Base-by-base conservation (phyloP, 257 asterid genomes). In the Gentiana straminea region DNA sequence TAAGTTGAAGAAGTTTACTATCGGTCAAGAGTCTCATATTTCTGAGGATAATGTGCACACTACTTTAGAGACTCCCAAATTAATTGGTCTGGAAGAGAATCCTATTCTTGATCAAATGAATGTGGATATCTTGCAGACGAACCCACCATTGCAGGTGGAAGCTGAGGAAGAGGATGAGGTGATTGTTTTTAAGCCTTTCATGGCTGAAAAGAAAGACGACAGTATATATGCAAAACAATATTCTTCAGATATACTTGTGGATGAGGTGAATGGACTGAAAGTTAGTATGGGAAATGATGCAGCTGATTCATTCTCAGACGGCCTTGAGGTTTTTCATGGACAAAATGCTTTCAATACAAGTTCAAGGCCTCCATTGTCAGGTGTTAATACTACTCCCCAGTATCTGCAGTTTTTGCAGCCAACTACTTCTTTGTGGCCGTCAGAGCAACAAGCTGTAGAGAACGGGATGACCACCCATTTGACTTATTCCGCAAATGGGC, bases 101-200 rank as follows among this genome's bases (percentile, higher is more conserved):
- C 59, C 73, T 13, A 69, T 58, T 46, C 69, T 67, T 33, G 67
- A 58, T 44, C 71, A 64, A 58, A 43, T 63, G 66, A 47, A 58
- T 62, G 36, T 64, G 38, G 71, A 39, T 60, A 62, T 60, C 51
- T 70, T 62, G 46, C 64, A 68, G 51, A 61, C 77, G 52, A 74
- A 74, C 72, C 58, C 69, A 15, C 72, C 72, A 51, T 68, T 59
- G 44, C 67, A 57, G 35, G 51, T 70, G 51, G 92, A 79, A 55
- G 74, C 59, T 38, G 98, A 78, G 47, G 86, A 76, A n/a, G 88
- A 88, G 64, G 96, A 82, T 58, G 96, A 86, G 75, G 97, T 85
- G 69, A 92, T 92, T 58, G 78, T 92, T 48, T 92, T 92, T 67
- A 85, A 82, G 81, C 99, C 99, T 6, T 65, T 78, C 10, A 52